phyloP scores from a whole-genome alignment of 2,329 filamentous ascomycete genomes.

The Microthyrium microscopicum region DNA sequence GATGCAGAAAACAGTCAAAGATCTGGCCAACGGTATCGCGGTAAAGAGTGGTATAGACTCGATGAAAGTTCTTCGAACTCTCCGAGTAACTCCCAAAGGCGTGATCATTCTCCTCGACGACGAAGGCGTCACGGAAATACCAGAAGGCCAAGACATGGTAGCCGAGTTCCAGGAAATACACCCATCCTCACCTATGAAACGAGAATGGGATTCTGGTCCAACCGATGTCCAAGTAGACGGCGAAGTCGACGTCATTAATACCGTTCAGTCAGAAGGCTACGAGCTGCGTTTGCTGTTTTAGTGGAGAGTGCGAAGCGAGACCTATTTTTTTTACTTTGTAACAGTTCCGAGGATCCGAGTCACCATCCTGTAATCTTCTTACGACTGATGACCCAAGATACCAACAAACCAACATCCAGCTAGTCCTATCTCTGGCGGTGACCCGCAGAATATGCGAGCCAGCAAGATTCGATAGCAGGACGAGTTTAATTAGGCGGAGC shows the following conservation, averaged over 20 bases:
- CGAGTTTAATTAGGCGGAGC: no score
- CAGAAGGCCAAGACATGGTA: constrained; percentile 82
- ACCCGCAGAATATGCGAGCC: no score
- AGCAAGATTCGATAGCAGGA: no score
- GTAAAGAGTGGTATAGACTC: constrained; percentile 69
- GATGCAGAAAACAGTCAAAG: constrained; percentile 54
- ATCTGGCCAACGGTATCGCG: constrained; percentile 57
- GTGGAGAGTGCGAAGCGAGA: no score
- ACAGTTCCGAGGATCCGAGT: no score
- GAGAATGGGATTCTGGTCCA: constrained; percentile 34
- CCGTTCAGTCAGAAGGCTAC: constrained; percentile 28
- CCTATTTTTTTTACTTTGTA: no score
- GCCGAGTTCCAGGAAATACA: constrained; percentile 51
- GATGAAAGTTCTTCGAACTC: constrained; percentile 49
- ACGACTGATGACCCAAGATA: no score
- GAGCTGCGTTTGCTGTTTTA: constrained; percentile 33
- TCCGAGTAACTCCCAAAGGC: constrained; percentile 58
- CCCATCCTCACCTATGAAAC: constrained; percentile 28
- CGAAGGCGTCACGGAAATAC: constrained; percentile 66
- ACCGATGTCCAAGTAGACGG: constrained; percentile 32
- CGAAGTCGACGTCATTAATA: constrained; percentile 26
- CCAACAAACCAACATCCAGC: no score
- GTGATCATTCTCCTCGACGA: constrained; percentile 80
- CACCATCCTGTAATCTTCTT: no score
- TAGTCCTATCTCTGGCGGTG: no score